These are phyloP conservation scores for Sanghuangporus sanghuang DNA, from an alignment of 1,284 basidiomycete genomes.

Conservation along the genomic window DNA sequence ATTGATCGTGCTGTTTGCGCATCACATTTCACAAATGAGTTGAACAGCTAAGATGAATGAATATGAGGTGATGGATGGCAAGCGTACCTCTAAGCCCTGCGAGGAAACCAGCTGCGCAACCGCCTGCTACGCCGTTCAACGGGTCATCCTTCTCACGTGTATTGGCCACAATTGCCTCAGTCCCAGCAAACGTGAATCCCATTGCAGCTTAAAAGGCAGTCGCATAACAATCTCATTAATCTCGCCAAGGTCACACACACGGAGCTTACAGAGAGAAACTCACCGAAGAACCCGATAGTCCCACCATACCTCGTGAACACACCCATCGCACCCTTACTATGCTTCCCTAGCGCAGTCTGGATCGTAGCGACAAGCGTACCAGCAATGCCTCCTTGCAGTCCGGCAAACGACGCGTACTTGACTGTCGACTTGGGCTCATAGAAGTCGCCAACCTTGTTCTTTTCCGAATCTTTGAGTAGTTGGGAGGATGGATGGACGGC, in stretches of 20 bases:
- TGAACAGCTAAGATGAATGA: not conserved
- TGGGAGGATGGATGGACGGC: not conserved
- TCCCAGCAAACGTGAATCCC: constrained; percentile 83
- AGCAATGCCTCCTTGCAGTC: constrained; percentile 65
- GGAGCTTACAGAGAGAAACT: constrained; percentile 21
- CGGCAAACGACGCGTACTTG: constrained; percentile 55
- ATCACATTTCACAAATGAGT: constrained; percentile 8
- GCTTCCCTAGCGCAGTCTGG: constrained; percentile 80
- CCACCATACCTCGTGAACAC: constrained; percentile 75
- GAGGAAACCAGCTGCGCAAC: constrained; percentile 90
- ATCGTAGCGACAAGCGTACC: constrained; percentile 77
- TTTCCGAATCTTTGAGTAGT: not conserved
- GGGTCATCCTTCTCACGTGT: constrained; percentile 77
- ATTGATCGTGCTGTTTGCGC: constrained; percentile 66
- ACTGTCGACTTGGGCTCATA: constrained; percentile 59
- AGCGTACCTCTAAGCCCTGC: constrained; percentile 78
- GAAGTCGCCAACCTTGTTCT: not conserved
- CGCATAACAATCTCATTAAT: constrained; percentile 6
- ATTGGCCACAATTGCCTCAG: constrained; percentile 80
- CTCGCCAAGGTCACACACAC: not conserved
- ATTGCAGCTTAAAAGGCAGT: constrained; percentile 63
- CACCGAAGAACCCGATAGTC: constrained; percentile 80
- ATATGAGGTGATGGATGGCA: constrained; percentile 8
- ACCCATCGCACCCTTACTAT: constrained; percentile 85
- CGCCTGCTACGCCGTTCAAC: constrained; percentile 82